phyloP scores from a whole-genome alignment of 306 rosid genomes.

The Cucurbita ficifolia region DNA sequence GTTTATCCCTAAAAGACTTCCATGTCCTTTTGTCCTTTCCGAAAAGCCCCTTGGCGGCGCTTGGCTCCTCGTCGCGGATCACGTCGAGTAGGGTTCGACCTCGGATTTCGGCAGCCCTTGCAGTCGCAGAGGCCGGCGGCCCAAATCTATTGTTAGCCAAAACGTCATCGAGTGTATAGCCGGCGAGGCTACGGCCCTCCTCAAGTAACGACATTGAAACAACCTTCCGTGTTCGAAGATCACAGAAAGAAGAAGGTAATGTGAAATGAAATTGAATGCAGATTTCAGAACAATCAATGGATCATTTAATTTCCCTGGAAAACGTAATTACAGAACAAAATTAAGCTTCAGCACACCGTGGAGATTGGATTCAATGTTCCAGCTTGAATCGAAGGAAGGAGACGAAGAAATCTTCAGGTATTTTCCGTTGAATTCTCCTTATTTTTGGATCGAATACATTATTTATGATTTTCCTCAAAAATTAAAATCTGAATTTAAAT shows the following conservation, averaged over 20 bases:
- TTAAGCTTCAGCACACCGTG: neutral
- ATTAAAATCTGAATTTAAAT: neutral
- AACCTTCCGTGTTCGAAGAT: conserved; percentile 20
- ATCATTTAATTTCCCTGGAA: neutral
- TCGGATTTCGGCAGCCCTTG: conserved; percentile 8
- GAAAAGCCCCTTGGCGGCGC: conserved; percentile 10
- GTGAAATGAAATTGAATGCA: neutral
- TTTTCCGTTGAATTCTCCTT: neutral
- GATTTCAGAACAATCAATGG: neutral
- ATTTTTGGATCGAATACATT: neutral
- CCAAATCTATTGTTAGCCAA: conserved; percentile 13
- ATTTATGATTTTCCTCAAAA: neutral
- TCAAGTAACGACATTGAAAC: conserved; percentile 46
- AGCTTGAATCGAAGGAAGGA: neutral
- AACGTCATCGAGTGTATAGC: conserved; percentile 50
- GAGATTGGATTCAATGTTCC: neutral
- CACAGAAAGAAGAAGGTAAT: neutral
- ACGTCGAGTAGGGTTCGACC: conserved; percentile 51
- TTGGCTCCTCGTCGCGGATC: conserved; percentile 43
- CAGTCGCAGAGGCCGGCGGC: neutral
- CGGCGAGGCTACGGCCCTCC: conserved; percentile 29
- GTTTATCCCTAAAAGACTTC: conserved; percentile 62
- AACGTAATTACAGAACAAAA: neutral
- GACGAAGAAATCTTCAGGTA: neutral
- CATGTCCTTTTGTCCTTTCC: conserved; percentile 51